Evolutionary conservation across 2,329 filamentous ascomycete species (phyloP), one percentile per base, ranked within the genome.

Genomic region (Arthrocladium fulminans): DNA sequence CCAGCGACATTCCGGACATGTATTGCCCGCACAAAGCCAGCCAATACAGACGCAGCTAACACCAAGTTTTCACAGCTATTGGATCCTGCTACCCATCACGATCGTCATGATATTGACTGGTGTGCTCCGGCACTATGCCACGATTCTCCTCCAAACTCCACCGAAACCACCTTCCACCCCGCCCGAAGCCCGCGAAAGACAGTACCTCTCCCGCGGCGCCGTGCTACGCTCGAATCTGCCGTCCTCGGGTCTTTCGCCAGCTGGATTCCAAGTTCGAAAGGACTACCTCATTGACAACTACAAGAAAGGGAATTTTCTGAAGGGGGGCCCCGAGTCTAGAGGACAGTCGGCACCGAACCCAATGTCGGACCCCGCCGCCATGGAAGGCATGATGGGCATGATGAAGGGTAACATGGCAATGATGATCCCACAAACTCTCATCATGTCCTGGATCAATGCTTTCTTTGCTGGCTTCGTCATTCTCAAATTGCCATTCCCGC

Each of bases 321-420:
- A 95, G 65, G 86, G 94, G 54, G 56, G 56, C 1, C 89, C 88
- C 1, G 86, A 92, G 47, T 80, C 75, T 61, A 83, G 85, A 63
- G 89, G 89, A 45, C 86, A 96, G 69, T 84, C 88, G 2, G 84
- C 88, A 17, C 81, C 87, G 30, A 98, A 97, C 69, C 92, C 92
- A 3, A 88, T 98, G 80, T 86, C 84, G 9, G 92, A 98, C 66
- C 94, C 94, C 19, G 84, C 84, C 41, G 88, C 87, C 50, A 98
- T 98, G 92, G 94, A 98, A 64, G 90, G 89, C 58, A 98, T 98
- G 92, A 98, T 98, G 92, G 90, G 92, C 58, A 95, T 95, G 88
- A 94, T 98, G 87, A 98, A 98, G 79, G 89, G 89, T 50, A 95
- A 98, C 65, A 95, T 98, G 86, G 90, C 92, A 56, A 98, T 97